Evolutionary conservation across 2,329 filamentous ascomycete genomes (phyloP).

Genomic region (Onygenales sp.): DNA sequence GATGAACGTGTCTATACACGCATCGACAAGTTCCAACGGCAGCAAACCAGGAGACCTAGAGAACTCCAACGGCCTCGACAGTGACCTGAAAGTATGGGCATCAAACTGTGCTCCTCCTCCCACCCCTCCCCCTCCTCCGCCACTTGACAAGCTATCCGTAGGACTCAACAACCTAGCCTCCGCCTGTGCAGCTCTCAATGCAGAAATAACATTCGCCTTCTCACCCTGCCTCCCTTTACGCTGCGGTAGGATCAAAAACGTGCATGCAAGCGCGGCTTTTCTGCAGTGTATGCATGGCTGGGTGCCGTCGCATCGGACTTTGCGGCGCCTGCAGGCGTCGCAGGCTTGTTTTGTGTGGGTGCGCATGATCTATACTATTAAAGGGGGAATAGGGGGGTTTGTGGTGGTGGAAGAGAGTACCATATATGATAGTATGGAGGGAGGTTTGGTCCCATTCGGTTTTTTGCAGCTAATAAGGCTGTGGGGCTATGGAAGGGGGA

Average conservation of each 20-base stretch:
- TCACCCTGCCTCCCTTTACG: constrained; percentile 16
- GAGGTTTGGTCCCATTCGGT: neutral
- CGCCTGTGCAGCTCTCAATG: constrained; percentile 7
- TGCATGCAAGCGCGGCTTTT: constrained; percentile 12
- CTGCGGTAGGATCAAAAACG: constrained; percentile 9
- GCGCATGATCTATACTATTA: neutral
- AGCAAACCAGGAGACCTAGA: constrained; percentile 7
- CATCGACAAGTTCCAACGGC: constrained; percentile 4
- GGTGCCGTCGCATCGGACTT: constrained; percentile 14
- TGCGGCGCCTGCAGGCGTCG: constrained; percentile 18
- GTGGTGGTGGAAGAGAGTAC: neutral
- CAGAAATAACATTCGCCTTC: constrained; percentile 14
- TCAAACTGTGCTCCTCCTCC: neutral
- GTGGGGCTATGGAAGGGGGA: neutral
- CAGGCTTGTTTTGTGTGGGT: constrained; percentile 11
- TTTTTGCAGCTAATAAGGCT: neutral
- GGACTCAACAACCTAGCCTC: neutral
- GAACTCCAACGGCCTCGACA: neutral
- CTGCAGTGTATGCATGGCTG: constrained; percentile 14
- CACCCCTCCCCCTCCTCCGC: neutral
- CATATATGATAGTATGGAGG: constrained; percentile 8
- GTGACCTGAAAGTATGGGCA: neutral
- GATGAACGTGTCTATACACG: constrained; percentile 16
- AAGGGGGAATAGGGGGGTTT: constrained; percentile 3
- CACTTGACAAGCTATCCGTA: neutral